Evolutionary conservation across 257 asterid genomes (phyloP).

Genomic region (Nicotiana undulata): DNA sequence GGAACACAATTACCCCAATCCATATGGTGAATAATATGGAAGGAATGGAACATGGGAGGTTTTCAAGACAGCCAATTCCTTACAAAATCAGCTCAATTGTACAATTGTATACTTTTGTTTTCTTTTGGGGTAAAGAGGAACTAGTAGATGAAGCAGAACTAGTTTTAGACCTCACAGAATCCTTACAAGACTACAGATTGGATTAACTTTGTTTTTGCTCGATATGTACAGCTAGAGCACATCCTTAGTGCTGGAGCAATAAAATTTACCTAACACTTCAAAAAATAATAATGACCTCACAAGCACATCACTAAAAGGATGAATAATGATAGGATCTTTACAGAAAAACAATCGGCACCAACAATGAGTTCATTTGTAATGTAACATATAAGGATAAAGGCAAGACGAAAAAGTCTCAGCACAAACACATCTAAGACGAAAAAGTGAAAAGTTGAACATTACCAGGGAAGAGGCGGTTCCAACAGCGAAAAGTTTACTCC

Average conservation of each 20-base stretch:
- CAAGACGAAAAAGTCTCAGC: neutral
- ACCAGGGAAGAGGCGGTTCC: constrained; percentile 96
- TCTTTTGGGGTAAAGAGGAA: neutral
- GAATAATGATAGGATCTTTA: neutral
- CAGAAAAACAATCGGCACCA: neutral
- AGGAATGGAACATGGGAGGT: neutral
- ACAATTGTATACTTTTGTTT: neutral
- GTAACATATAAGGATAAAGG: neutral
- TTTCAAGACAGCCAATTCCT: neutral
- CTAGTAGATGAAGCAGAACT: neutral
- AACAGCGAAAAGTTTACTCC: constrained; percentile 87
- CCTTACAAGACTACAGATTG: neutral
- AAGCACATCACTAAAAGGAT: neutral
- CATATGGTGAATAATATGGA: neutral
- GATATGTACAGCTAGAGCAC: neutral
- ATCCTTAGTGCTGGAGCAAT: neutral
- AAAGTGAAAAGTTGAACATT: constrained; percentile 7
- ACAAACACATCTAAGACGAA: neutral
- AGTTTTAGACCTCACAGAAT: neutral
- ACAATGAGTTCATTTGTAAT: neutral
- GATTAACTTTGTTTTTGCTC: neutral
- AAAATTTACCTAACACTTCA: neutral
- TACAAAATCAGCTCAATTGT: neutral
- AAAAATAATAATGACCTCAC: neutral
- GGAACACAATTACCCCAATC: neutral